phyloP scores from a whole-genome alignment of 345 rosid species.

The Firmiana major region DNA sequence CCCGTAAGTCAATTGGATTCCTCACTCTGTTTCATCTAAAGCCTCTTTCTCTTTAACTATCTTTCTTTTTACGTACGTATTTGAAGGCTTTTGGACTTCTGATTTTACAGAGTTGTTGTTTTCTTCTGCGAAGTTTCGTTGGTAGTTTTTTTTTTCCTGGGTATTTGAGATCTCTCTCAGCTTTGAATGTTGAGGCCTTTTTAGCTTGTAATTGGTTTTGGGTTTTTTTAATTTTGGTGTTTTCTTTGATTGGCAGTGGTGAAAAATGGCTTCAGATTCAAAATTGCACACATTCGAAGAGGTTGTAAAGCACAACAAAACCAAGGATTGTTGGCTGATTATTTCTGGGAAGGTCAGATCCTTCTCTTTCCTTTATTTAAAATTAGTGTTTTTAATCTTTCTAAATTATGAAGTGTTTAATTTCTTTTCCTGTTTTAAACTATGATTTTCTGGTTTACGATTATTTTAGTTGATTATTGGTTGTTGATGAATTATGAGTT shows the following conservation, averaged over 20 bases:
- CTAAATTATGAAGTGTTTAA: background rate
- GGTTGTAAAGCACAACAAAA: slow-evolving; percentile 69
- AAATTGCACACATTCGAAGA: slow-evolving; percentile 60
- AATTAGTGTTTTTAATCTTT: background rate
- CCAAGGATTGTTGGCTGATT: slow-evolving; percentile 84
- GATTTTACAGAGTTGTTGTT: background rate
- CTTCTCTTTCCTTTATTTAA: background rate
- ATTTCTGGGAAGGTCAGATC: slow-evolving; percentile 79
- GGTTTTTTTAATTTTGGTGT: slow-evolving; percentile 17
- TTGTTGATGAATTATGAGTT: background rate
- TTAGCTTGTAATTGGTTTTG: slow-evolving; percentile 3
- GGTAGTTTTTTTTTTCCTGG: background rate
- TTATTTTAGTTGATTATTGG: background rate
- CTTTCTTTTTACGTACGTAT: background rate
- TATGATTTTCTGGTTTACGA: background rate
- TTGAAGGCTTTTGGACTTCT: background rate
- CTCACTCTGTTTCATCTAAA: slow-evolving; percentile 1
- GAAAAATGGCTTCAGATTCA: slow-evolving; percentile 59
- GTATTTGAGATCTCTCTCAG: background rate
- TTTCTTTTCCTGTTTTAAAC: background rate
- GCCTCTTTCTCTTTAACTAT: background rate
- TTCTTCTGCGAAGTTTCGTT: no score
- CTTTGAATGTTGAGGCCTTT: background rate
- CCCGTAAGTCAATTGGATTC: slow-evolving; percentile 11
- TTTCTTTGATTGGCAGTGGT: slow-evolving; percentile 23